These are phyloP conservation scores for Pichia sp. DNA, from an alignment of 1,139 yeast genomes.

Conservation along the genomic window DNA sequence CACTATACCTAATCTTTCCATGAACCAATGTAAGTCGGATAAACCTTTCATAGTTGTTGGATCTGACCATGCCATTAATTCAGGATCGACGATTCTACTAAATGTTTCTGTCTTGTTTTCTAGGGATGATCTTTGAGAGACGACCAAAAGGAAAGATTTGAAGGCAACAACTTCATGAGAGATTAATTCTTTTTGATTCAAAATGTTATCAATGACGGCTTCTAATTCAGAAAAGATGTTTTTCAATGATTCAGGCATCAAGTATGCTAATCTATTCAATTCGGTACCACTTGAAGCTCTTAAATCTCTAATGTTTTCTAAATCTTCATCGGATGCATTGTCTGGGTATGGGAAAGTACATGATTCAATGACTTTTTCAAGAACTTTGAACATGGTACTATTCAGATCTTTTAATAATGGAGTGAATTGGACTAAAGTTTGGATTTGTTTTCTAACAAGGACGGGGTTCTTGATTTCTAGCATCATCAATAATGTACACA, in stretches of 20 bases:
- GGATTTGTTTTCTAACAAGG: conserved; percentile 80
- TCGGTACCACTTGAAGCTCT: conserved; percentile 96
- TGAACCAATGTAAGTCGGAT: conserved; percentile 91
- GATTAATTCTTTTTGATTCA: conserved; percentile 69
- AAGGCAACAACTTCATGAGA: conserved; percentile 94
- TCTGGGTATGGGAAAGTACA: conserved; percentile 84
- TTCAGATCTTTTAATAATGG: conserved; percentile 80
- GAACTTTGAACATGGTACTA: conserved; percentile 67
- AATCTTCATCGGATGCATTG: conserved; percentile 63
- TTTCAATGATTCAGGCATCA: conserved; percentile 90
- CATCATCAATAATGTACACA: conserved; percentile 75
- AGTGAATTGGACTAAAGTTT: conserved; percentile 95
- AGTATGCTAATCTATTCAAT: conserved; percentile 84
- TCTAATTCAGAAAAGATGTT: conserved; percentile 81
- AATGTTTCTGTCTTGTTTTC: conserved; percentile 69
- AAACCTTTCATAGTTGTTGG: conserved; percentile 89
- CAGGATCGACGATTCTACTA: conserved; percentile 88
- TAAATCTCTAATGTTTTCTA: conserved; percentile 81
- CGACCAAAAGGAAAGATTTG: conserved; percentile 86
- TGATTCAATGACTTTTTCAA: conserved; percentile 84
- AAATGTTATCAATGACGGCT: conserved; percentile 69
- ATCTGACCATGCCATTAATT: conserved; percentile 88
- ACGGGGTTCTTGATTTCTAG: conserved; percentile 80
- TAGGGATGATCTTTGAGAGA: conserved; percentile 81
- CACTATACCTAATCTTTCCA: conserved; percentile 96